phyloP scores from a whole-genome alignment of 2,329 filamentous ascomycete genomes.

The Phaeosphaeriaceae sp. region DNA sequence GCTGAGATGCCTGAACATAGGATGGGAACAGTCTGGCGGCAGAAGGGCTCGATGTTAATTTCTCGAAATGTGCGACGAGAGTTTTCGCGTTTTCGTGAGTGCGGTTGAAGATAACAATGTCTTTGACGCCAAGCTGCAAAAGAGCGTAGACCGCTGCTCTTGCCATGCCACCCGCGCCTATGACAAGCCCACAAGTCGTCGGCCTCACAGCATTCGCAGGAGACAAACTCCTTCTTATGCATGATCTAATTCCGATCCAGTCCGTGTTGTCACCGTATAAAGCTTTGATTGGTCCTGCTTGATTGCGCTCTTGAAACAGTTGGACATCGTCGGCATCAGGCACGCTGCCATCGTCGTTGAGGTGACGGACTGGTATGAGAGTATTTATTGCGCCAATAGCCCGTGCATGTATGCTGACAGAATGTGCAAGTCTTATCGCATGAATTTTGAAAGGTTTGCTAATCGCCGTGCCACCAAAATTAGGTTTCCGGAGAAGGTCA shows the following conservation, averaged over 20 bases:
- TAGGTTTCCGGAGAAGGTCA: constrained; percentile 66
- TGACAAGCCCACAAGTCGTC: constrained; percentile 60
- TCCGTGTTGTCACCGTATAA: constrained; percentile 82
- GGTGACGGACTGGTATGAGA: constrained; percentile 71
- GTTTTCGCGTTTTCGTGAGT: constrained; percentile 69
- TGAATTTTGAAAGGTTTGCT: constrained; percentile 77
- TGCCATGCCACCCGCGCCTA: constrained; percentile 74
- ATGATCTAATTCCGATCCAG: constrained; percentile 79
- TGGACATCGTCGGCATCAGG: constrained; percentile 62
- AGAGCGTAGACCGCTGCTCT: constrained; percentile 79
- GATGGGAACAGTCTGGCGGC: constrained; percentile 29
- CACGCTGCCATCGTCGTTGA: constrained; percentile 62
- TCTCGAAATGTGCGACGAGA: constrained; percentile 72
- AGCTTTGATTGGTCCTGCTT: constrained; percentile 70
- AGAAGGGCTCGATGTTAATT: constrained; percentile 45
- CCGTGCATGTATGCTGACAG: constrained; percentile 72
- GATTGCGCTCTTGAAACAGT: constrained; percentile 63
- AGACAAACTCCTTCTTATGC: constrained; percentile 73
- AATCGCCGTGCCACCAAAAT: constrained; percentile 75
- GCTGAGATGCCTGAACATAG: constrained; percentile 40
- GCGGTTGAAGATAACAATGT: constrained; percentile 77
- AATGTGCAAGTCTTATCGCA: constrained; percentile 68
- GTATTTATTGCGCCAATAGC: constrained; percentile 81
- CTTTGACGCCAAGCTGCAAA: constrained; percentile 78
- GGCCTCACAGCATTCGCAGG: constrained; percentile 68